A percentile compares a stretch with the other conserved stretches of the same genome.
These are phyloP conservation scores for Ceratocystis huliohia DNA, from an alignment of 2,329 filamentous ascomycete species.

Conservation along the genomic window DNA sequence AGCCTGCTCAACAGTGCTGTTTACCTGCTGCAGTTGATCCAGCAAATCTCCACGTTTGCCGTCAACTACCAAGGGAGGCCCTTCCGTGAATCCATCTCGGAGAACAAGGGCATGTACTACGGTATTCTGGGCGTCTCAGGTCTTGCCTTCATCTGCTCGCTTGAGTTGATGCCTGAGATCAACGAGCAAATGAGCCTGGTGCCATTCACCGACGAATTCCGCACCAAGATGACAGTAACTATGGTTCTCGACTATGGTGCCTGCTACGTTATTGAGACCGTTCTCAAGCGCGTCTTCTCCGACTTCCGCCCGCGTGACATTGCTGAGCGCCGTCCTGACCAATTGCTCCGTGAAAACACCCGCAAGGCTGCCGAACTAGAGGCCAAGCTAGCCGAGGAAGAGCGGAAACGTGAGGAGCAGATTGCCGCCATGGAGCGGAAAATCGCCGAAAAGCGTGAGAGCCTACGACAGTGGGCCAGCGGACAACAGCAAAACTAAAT, in stretches of 20 bases:
- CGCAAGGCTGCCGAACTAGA: constrained; percentile 37
- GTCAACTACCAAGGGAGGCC: constrained; percentile 99
- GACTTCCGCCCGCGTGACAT: constrained; percentile 93
- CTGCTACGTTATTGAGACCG: constrained; percentile 79
- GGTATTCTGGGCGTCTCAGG: constrained; percentile 80
- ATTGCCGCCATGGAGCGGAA: constrained; percentile 48
- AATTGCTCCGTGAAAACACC: constrained; percentile 55
- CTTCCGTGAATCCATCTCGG: constrained; percentile 88
- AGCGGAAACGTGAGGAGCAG: constrained; percentile 41
- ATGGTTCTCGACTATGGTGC: constrained; percentile 82
- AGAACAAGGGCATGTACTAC: constrained; percentile 98
- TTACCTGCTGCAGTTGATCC: constrained; percentile 93
- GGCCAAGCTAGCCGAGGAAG: constrained; percentile 25
- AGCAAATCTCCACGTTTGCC: constrained; percentile 96
- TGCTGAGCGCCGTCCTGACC: constrained; percentile 71
- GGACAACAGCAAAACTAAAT: background rate
- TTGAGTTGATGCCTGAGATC: constrained; percentile 88
- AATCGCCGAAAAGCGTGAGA: constrained; percentile 27
- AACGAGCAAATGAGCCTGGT: constrained; percentile 89
- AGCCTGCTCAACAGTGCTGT: constrained; percentile 93
- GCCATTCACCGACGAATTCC: constrained; percentile 80
- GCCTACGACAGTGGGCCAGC: background rate
- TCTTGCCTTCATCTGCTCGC: constrained; percentile 87
- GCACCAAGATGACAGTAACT: constrained; percentile 64
- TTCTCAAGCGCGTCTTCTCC: constrained; percentile 72